Conservation (phyloP, 2,329 filamentous ascomycete species). For the Aspergillus versicolor region DNA sequence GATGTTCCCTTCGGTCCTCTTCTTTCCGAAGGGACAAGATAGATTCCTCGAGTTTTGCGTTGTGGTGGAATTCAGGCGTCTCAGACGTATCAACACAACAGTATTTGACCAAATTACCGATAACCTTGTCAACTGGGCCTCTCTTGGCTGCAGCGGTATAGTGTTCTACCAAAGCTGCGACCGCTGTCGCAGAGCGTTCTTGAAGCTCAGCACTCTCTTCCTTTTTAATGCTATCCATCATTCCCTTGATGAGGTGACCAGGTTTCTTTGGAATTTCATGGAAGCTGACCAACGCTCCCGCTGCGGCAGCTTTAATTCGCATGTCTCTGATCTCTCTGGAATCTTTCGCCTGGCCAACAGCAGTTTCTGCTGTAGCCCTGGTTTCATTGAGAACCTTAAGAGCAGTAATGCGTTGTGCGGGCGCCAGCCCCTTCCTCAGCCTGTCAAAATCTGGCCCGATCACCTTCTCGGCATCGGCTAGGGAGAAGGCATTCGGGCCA, state of each 20-base stretch:
- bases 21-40: constrained; percentile 96
- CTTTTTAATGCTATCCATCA: constrained; percentile 97
- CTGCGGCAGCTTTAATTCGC: constrained; percentile 81
- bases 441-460: constrained; percentile 81
- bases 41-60: constrained; percentile 72
- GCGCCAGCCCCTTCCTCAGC: constrained; percentile 83
- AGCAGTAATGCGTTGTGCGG: constrained; percentile 82
- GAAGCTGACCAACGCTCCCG: constrained; percentile 86
- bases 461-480: constrained; percentile 84
- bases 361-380: constrained; percentile 64
- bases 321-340: constrained; percentile 81
- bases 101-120: constrained; percentile 93
- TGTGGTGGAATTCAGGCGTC: constrained; percentile 89
- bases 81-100: constrained; percentile 97
- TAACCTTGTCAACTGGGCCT: constrained; percentile 90
- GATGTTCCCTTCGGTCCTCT: constrained; percentile 89
- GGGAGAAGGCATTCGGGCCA: constrained; percentile 87
- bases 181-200: constrained; percentile 77
- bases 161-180: constrained; percentile 80
- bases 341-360: constrained; percentile 75
- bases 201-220: constrained; percentile 92
- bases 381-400: constrained; percentile 77
- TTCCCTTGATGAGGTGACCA: constrained; percentile 85
- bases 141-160: constrained; percentile 78
- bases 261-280: constrained; percentile 88